Percentiles rank a stretch among this genome's conserved stretches.
These are phyloP conservation scores for Calonectria honghensis DNA, from an alignment of 2,329 filamentous ascomycete genomes.

Conservation along the genomic window DNA sequence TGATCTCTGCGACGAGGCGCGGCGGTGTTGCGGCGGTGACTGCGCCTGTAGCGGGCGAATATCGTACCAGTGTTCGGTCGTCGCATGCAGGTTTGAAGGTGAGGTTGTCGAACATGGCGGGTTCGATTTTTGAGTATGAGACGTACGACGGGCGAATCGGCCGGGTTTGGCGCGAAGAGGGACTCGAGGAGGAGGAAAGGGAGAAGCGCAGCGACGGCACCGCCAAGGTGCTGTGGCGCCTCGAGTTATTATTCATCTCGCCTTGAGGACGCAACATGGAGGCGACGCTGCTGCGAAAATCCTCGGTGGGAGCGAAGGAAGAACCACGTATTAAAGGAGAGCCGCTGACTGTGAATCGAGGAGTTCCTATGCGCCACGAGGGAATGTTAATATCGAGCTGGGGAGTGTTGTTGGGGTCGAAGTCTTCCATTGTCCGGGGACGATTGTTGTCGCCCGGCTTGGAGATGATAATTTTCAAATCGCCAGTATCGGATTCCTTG, in stretches of 20 bases:
- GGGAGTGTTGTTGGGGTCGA: slow-evolving; percentile 67
- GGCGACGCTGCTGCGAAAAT: slow-evolving; percentile 77
- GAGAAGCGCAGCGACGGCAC: slow-evolving; percentile 61
- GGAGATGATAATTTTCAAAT: slow-evolving; percentile 88
- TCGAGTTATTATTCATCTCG: slow-evolving; percentile 51
- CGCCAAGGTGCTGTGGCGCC: slow-evolving; percentile 62
- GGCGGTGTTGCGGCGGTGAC: slow-evolving; percentile 94
- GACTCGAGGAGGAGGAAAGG: slow-evolving; percentile 46
- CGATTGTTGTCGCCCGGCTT: slow-evolving; percentile 77
- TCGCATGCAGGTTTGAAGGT: slow-evolving; percentile 87
- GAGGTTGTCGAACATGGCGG: slow-evolving; percentile 88
- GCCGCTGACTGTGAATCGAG: slow-evolving; percentile 85
- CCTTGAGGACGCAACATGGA: slow-evolving; percentile 66
- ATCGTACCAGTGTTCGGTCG: slow-evolving; percentile 87
- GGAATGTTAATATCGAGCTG: slow-evolving; percentile 86
- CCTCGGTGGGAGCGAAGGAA: slow-evolving; percentile 85
- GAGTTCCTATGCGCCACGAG: slow-evolving; percentile 87
- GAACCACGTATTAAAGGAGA: slow-evolving; percentile 87
- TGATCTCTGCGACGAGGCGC: slow-evolving; percentile 95
- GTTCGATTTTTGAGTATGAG: slow-evolving; percentile 74
- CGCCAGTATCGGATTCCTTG: slow-evolving; percentile 76
- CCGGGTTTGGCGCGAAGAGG: slow-evolving; percentile 64
- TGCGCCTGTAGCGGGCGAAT: slow-evolving; percentile 80
- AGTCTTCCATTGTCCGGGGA: slow-evolving; percentile 78
- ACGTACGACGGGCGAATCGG: slow-evolving; percentile 67